A percentile compares a stretch with the other conserved stretches of the same genome.
Evolutionary conservation across 108 stramenopile genomes (phyloP).

Genomic region (Mayamaea pseudoterrestris): DNA sequence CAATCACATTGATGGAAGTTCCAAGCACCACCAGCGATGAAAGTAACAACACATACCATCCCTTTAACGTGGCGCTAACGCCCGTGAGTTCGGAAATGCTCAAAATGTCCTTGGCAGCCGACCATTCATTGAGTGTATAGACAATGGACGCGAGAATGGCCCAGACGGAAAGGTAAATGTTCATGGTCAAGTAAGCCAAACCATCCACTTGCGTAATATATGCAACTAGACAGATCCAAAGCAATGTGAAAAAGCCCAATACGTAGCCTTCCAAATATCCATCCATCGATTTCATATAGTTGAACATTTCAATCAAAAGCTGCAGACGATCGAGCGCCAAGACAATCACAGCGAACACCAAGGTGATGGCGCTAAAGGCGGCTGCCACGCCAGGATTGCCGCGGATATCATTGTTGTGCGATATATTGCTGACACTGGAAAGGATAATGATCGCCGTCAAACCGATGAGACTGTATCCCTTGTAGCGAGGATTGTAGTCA

Average conservation of each 20-base stretch:
- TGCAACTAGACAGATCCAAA: slow-evolving; percentile 40
- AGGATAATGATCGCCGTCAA: slow-evolving; percentile 30
- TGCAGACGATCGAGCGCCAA: slow-evolving; percentile 36
- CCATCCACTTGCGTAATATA: slow-evolving; percentile 28
- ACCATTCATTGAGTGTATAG: slow-evolving; percentile 53
- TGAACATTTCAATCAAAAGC: slow-evolving; percentile 15
- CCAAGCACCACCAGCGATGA: slow-evolving; percentile 28
- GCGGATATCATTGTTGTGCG: neutral
- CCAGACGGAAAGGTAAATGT: slow-evolving; percentile 57
- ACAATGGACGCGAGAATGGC: slow-evolving; percentile 15
- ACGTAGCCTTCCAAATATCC: slow-evolving; percentile 55
- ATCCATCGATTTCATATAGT: slow-evolving; percentile 34
- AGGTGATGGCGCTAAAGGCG: slow-evolving; percentile 45
- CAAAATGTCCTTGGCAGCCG: slow-evolving; percentile 38
- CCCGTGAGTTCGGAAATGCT: slow-evolving; percentile 40
- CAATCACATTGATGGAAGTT: slow-evolving; percentile 16
- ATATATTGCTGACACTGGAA: slow-evolving; percentile 4
- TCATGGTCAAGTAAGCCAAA: slow-evolving; percentile 37
- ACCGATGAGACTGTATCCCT: slow-evolving; percentile 37
- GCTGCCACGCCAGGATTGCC: slow-evolving; percentile 10
- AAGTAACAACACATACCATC: slow-evolving; percentile 46
- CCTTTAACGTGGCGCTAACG: slow-evolving; percentile 32
- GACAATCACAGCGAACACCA: slow-evolving; percentile 20
- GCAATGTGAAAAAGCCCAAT: slow-evolving; percentile 20
- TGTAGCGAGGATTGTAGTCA: slow-evolving; percentile 56